Evolutionary conservation across 306 rosid genomes (phyloP).

Genomic region (Trifolium pratense): DNA sequence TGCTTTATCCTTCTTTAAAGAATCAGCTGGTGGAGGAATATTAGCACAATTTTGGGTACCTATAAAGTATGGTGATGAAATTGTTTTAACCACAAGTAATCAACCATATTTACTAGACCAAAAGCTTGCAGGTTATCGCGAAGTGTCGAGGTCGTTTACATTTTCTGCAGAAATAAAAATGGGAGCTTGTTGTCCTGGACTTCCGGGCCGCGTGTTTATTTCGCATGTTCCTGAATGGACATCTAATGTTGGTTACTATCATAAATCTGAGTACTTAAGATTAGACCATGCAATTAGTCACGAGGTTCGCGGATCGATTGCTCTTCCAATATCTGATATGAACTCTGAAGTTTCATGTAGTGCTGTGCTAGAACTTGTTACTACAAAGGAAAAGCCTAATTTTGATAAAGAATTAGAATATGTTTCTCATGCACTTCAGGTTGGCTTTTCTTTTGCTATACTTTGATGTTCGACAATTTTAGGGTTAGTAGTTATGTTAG

Average conservation of each 20-base stretch:
- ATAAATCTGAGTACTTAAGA: conserved; percentile 69
- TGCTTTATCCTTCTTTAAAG: conserved; percentile 82
- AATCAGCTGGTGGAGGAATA: conserved; percentile 78
- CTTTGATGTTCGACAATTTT: too few relatives aligned
- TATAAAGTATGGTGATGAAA: conserved; percentile 62
- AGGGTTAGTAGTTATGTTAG: neutral
- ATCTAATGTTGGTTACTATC: conserved; percentile 81
- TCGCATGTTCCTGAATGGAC: conserved; percentile 95
- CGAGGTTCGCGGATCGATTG: conserved; percentile 84
- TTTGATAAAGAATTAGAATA: conserved; percentile 77
- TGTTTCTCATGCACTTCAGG: conserved; percentile 78
- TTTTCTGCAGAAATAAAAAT: conserved; percentile 68
- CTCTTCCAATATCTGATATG: conserved; percentile 67
- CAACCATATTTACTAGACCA: conserved; percentile 96
- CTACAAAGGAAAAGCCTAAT: conserved; percentile 70
- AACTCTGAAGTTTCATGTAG: conserved; percentile 59
- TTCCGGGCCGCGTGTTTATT: conserved; percentile 89
- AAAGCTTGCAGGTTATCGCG: conserved; percentile 85
- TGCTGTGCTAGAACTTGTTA: conserved; percentile 89
- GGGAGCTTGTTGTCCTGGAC: conserved; percentile 60
- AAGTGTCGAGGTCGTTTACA: conserved; percentile 77
- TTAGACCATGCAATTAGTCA: conserved; percentile 79
- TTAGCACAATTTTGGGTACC: conserved; percentile 99
- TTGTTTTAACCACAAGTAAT: conserved; percentile 77
- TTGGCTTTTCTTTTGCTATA: conserved; percentile 44